A percentile compares a stretch with the other conserved stretches of the same genome.
Conservation (phyloP, 2,329 filamentous ascomycete genomes). For the Chrysoporthe deuterocubensis region DNA sequence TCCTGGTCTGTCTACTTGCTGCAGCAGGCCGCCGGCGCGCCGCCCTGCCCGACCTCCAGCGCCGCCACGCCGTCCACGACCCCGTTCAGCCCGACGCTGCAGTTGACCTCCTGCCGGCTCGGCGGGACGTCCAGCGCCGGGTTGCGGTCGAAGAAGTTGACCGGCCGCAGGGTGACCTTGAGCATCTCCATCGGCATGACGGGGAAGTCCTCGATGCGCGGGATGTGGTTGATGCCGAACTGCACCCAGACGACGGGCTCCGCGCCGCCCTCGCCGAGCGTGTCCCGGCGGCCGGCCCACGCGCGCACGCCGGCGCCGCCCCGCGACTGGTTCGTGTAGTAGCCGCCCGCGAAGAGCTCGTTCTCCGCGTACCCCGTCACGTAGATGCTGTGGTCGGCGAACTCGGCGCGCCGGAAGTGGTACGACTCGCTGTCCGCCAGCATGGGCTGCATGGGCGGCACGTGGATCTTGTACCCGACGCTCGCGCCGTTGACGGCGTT, state of each 20-base stretch:
- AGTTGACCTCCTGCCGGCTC: conserved; percentile 48
- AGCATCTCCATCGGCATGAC: conserved; percentile 68
- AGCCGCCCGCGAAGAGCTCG: conserved; percentile 44
- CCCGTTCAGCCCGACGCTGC: conserved; percentile 38
- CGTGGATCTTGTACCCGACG: conserved; percentile 60
- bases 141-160: conserved; percentile 57
- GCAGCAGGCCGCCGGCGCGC: conserved; percentile 14
- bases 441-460: conserved; percentile 61
- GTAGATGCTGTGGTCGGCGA: conserved; percentile 42
- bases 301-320: conserved; percentile 40
- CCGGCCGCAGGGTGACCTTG: conserved; percentile 52
- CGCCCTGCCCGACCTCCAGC: conserved; percentile 25
- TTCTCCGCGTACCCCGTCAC: conserved; percentile 42
- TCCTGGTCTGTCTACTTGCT: neutral
- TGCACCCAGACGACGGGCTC: conserved; percentile 58
- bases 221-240: conserved; percentile 62
- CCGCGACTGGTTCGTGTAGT: conserved; percentile 47
- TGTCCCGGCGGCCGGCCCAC: conserved; percentile 45
- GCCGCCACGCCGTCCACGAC: conserved; percentile 22
- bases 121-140: conserved; percentile 55
- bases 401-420: conserved; percentile 42
- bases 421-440: conserved; percentile 48
- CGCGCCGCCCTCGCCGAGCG: conserved; percentile 42
- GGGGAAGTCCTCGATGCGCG: conserved; percentile 68
- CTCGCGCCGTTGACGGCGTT: conserved; percentile 59